Base-by-base conservation (phyloP, 2,329 filamentous ascomycete genomes). In the Hymenoscyphus linearis region DNA sequence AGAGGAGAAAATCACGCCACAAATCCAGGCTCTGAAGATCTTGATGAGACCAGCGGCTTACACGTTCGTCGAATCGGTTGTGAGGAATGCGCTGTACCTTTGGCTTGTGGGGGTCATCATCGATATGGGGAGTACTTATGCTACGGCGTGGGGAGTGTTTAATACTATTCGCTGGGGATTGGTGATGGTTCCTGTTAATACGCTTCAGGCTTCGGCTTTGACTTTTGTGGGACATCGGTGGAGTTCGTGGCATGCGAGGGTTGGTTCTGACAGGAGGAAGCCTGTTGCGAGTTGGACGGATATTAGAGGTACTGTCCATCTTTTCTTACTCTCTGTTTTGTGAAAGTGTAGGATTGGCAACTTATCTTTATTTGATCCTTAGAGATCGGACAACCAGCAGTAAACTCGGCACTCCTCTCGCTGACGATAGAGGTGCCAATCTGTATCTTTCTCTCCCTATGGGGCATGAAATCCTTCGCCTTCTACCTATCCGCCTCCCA, bases 151-250 rank as follows among this genome's bases (percentile, higher is more conserved):
- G 87, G 85, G 86, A 1, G 77, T 90, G 10, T 91, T 91, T 75
- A 88, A 82, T 60, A 90, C 86, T 0, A 90, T 91, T 50, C 80
- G 87, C 14, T 90, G 87, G 87, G 88, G 87, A 0, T 76, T 91
- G 0, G 76, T 91, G 34, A 91, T 91, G 87, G 86, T 90, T 0
- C 87, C 87, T 0, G 85, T 91, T 0, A 81, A 85, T 63, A 80
- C 86, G 0, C 76, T 90, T 0, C 86, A 91, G 71, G 83, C 83
- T 2, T 87, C 87, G 0, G 79, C 85, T 0, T 74, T 88, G 0
- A 78, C 85, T 0, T 90, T 90, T 67, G 78, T 89, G 16, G 86
- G 87, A 0, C 87, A 91, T 65, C 74, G 73, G 1, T 91, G 87
- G 87, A 86, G 86, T 0, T 64, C 71, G 18, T 82, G 79, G 74